Base-by-base conservation (phyloP, 345 rosid species). In the Reutealis trisperma region DNA sequence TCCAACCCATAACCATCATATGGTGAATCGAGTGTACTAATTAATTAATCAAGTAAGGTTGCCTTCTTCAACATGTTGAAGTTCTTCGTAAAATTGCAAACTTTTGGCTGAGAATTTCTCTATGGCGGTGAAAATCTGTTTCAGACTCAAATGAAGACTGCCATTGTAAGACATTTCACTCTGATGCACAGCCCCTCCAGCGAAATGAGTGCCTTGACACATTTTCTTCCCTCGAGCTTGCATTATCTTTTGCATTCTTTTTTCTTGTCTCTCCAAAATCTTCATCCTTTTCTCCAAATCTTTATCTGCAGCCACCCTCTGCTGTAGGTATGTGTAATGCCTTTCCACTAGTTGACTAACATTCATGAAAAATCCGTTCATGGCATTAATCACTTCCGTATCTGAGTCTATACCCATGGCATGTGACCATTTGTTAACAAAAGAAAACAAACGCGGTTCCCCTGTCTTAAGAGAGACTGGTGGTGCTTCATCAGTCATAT, bases 381-480 rank as follows among this genome's bases (percentile, higher is more conserved):
- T 77, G 10, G 87, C 81, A 8, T 85, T 80, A 7, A 71, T 76
- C 68, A 85, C 91, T 71, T 83, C 89, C 66, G 71, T 72, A 52
- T 86, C 90, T 1, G 84, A 71, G 25, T 84, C 30, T 69, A 75
- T 77, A 22, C 78, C 89, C 59, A 88, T 67, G 59, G 82, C 82
- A 68, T 73, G 82, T 11, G 89, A 85, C 97, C 95, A 92, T 42
- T 72, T 82, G 75, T 81, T 81, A 4, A 84, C 71, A 41, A 84
- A 77, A 47, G 81, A 81, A 63, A 91, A 89, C 42, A 88, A 47
- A 0, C 84, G 87, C 2, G 96, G 92, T 15, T 81, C 89, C 72
- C 83, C 90, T 22, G 67, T 66, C 67, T 80, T 84, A 22, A 88
- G 86, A 21, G 89, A 84, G 62, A 74, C 79, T 25, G 86, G 81